phyloP scores from a whole-genome alignment of 305 asterid genomes.

The Plantago rigida region DNA sequence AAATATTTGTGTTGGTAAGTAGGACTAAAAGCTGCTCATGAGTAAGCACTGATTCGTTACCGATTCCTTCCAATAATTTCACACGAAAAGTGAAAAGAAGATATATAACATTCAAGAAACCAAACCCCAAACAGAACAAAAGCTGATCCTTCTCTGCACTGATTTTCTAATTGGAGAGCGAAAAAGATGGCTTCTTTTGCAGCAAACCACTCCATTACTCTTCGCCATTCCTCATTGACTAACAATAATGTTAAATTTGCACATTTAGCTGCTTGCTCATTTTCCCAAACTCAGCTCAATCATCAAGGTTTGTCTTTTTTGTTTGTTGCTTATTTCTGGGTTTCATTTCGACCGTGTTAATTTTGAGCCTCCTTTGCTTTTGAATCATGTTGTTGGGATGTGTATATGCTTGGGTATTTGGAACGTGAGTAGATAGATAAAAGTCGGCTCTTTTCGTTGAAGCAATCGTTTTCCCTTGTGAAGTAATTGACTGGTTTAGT shows the following conservation, averaged over 20 bases:
- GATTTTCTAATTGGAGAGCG: neutral
- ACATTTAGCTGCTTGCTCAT: conserved; percentile 18
- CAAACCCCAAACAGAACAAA: neutral
- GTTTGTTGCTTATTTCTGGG: neutral
- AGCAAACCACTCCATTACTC: conserved; percentile 2
- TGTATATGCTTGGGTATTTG: neutral
- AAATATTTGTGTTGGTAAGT: no score
- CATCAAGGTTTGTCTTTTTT: neutral
- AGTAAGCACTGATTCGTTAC: no score
- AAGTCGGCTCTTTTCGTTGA: neutral
- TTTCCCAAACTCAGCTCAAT: conserved; percentile 21
- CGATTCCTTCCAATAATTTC: no score
- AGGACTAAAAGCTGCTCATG: no score
- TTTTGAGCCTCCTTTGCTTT: neutral
- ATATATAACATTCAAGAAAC: neutral
- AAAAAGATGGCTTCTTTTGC: conserved; percentile 13
- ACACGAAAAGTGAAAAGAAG: no score
- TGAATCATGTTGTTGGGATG: neutral
- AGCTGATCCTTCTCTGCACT: neutral
- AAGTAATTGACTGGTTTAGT: neutral
- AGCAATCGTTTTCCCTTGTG: neutral
- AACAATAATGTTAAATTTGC: neutral
- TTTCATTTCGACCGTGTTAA: neutral
- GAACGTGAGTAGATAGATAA: neutral
- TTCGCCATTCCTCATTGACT: neutral